phyloP scores from a whole-genome alignment of 805 yeast genomes.

The Ogataea salicorniae region DNA sequence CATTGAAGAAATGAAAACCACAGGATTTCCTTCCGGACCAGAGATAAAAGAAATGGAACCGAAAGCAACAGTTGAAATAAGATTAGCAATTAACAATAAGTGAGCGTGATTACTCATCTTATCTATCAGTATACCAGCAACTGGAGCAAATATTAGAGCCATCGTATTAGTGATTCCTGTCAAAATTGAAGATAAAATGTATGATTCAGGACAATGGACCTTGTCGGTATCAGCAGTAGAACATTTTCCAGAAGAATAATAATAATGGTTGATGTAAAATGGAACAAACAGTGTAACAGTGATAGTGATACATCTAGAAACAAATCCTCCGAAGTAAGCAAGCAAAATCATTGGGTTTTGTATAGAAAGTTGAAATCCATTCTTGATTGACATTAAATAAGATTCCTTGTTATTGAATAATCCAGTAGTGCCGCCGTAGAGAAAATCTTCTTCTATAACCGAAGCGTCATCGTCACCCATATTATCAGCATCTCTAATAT shows the following conservation, averaged over 20 bases:
- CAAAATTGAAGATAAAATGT: conserved; percentile 58
- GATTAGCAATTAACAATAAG: conserved; percentile 34
- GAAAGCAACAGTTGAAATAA: conserved; percentile 41
- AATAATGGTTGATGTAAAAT: conserved; percentile 53
- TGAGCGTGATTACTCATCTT: conserved; percentile 27
- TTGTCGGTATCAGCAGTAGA: conserved; percentile 28
- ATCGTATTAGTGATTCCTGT: conserved; percentile 62
- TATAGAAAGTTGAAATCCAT: conserved; percentile 45
- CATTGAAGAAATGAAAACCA: conserved; percentile 35
- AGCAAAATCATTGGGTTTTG: conserved; percentile 43
- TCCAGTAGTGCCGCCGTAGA: conserved; percentile 9
- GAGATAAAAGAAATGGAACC: conserved; percentile 30
- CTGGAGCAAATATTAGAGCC: conserved; percentile 56
- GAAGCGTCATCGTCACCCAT: conserved; percentile 15
- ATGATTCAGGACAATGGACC: conserved; percentile 55
- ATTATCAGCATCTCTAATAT: conserved; percentile 25
- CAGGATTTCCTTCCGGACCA: conserved; percentile 32
- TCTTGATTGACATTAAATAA: conserved; percentile 38
- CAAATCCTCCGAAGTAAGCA: conserved; percentile 58
- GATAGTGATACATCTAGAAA: conserved; percentile 60
- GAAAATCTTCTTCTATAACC: conserved; percentile 8
- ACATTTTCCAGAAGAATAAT: conserved; percentile 47
- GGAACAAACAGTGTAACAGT: conserved; percentile 59
- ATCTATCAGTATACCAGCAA: conserved; percentile 59
- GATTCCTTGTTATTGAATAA: conserved; percentile 12